Conservation (phyloP, 78 protist genomes). For the Isochrysis galbana region DNA sequence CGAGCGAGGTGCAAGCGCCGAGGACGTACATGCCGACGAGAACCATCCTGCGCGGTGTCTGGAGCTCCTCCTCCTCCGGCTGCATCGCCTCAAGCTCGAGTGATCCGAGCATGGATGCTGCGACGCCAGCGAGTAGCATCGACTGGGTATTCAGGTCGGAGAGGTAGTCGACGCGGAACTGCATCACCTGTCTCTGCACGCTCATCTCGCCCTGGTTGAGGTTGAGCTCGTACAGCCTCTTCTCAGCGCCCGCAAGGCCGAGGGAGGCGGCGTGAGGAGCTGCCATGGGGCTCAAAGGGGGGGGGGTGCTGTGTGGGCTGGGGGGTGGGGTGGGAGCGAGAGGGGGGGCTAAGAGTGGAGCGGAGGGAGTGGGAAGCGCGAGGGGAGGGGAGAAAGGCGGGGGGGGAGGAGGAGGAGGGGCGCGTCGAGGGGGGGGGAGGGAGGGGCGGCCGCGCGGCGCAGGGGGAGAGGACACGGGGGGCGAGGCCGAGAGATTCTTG, state of each 20-base stretch:
- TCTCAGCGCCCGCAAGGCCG: background rate
- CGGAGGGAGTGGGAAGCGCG: too few relatives aligned
- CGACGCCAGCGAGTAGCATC: background rate
- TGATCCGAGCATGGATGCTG: background rate
- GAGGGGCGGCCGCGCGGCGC: too few relatives aligned
- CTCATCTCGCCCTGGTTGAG: background rate
- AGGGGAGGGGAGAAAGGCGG: too few relatives aligned
- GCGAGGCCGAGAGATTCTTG: too few relatives aligned
- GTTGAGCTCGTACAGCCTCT: background rate
- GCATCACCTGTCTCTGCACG: background rate
- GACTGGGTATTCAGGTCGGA: background rate
- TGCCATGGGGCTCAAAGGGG: too few relatives aligned
- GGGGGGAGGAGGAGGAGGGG: too few relatives aligned
- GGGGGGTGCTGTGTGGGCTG: too few relatives aligned
- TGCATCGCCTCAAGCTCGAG: conserved; percentile 1
- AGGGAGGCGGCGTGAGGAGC: background rate
- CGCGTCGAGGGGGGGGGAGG: too few relatives aligned
- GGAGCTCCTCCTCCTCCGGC: background rate
- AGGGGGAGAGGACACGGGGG: too few relatives aligned
- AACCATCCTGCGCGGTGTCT: background rate
- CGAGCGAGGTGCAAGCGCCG: background rate
- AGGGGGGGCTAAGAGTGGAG: too few relatives aligned
- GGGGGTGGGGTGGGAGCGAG: too few relatives aligned
- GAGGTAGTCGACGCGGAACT: conserved; percentile 10
- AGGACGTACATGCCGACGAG: background rate